Base-by-base conservation (phyloP, 139 green algal genomes). In the Chlamydomonas asymmetrica region DNA sequence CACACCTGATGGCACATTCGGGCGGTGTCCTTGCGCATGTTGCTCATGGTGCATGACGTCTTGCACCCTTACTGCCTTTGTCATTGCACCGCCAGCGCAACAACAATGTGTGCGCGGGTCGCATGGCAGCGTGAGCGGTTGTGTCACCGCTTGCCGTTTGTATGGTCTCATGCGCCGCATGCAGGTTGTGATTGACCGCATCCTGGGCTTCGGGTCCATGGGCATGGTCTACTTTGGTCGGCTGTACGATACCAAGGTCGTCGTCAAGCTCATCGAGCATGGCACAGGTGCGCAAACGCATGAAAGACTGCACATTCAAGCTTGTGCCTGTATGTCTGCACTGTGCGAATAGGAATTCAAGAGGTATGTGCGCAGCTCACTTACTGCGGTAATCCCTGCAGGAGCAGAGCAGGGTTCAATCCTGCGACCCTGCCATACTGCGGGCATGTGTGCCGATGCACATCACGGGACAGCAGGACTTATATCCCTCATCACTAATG, bases 251-350 rank as follows among this genome's bases (percentile, higher is more conserved):
- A 69, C 54, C 27, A 69, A 74, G 62, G 81, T 86, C 29, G 81
- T 86, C 22, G 75, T 86, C 5, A 86, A 86, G 71, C 59, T 86
- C 29, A 82, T 86, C 40, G 81, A 86, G 57, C 81, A 86, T 61
- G 75, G 75, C 52, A 61, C 75, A 18, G n/a, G n/a, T n/a, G n/a
- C n/a, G n/a, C n/a, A n/a, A n/a, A n/a, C n/a, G n/a, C n/a, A n/a
- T n/a, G n/a, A n/a, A n/a, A n/a, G n/a, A n/a, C n/a, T n/a, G n/a
- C n/a, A n/a, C n/a, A n/a, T n/a, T n/a, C n/a, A n/a, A n/a, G n/a
- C n/a, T n/a, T n/a, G n/a, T n/a, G n/a, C n/a, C n/a, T n/a, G n/a
- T n/a, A n/a, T n/a, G n/a, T n/a, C n/a, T n/a, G n/a, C n/a, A n/a
- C n/a, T n/a, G n/a, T n/a, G n/a, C n/a, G n/a, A n/a, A n/a, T n/a